Evolutionary conservation across 164 flowering plant genomes (phyloP).

Genomic region (Malania oleifera): DNA sequence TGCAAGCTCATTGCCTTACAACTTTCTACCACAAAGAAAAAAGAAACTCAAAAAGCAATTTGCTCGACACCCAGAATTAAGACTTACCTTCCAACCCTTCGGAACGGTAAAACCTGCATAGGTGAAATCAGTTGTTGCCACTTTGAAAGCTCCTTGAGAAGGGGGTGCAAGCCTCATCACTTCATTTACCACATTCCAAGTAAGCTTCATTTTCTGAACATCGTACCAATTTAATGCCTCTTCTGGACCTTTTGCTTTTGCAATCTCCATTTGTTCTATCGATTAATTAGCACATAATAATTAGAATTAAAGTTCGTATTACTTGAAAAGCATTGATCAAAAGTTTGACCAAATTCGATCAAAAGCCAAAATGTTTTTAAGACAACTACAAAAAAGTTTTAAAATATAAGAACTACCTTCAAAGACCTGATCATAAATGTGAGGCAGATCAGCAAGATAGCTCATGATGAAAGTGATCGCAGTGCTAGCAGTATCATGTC

Average conservation of each 20-base stretch:
- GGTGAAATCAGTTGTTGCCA: neutral
- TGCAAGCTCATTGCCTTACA: neutral
- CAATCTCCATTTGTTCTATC: slow-evolving; percentile 5
- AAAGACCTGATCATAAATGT: slow-evolving; percentile 16
- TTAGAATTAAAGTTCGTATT: too few species aligned
- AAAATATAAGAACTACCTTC: slow-evolving; percentile 16
- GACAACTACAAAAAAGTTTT: too few species aligned
- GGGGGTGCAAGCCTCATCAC: neutral
- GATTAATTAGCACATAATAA: neutral
- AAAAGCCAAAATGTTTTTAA: too few species aligned
- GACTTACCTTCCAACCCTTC: slow-evolving; percentile 3
- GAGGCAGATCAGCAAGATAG: slow-evolving; percentile 21
- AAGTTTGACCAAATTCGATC: too few species aligned
- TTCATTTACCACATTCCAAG: neutral
- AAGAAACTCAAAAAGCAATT: neutral
- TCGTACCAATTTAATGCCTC: neutral
- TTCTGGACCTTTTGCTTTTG: neutral
- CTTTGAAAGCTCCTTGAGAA: neutral
- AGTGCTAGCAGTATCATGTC: neutral
- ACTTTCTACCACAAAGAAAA: neutral
- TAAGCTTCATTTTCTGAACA: slow-evolving; percentile 1
- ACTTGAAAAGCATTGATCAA: too few species aligned
- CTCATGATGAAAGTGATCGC: slow-evolving; percentile 4
- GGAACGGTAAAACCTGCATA: neutral
- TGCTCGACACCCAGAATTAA: neutral